Percentiles rank a stretch among this genome's conserved stretches.
Conservation (phyloP, 495 filamentous ascomycete species). For the Glutinoglossum americanum region DNA sequence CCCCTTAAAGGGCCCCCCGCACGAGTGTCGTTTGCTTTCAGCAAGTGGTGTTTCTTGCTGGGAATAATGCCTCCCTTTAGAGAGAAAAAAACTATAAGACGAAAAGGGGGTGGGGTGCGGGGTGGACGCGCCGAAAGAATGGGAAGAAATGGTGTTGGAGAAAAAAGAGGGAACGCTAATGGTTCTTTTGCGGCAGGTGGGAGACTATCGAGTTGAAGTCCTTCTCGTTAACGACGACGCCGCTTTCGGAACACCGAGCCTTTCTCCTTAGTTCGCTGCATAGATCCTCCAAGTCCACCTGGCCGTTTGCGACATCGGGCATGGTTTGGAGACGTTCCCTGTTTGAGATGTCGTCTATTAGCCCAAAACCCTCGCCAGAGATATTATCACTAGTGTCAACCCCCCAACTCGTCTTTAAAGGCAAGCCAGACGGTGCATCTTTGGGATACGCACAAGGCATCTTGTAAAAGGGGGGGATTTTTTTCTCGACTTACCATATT, state of each 20-base stretch:
- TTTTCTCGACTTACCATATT: constrained; percentile 58
- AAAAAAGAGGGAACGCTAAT: neutral
- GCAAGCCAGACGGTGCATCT: neutral
- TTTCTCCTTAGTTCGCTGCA: constrained; percentile 91
- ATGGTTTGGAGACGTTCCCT: constrained; percentile 87
- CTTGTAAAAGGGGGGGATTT: constrained; percentile 3
- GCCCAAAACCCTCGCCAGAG: neutral
- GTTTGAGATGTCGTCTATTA: neutral
- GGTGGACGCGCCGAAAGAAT: no score
- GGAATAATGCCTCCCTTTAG: no score
- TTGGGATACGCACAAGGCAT: neutral
- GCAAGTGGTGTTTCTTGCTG: no score
- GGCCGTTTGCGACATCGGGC: constrained; percentile 65
- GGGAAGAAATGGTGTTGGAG: neutral
- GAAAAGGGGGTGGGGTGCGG: no score
- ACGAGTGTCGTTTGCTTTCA: no score
- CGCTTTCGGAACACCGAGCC: constrained; percentile 81
- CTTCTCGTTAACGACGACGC: constrained; percentile 67
- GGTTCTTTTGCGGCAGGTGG: neutral
- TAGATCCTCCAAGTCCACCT: constrained; percentile 79
- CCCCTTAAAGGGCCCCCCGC: no score
- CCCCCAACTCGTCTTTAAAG: neutral
- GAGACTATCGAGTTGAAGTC: neutral
- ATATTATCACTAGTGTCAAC: neutral
- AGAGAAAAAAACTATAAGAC: no score